Evolutionary conservation across 192 early-diverging fungal species (phyloP).

Genomic region (Coemansia sp.): DNA sequence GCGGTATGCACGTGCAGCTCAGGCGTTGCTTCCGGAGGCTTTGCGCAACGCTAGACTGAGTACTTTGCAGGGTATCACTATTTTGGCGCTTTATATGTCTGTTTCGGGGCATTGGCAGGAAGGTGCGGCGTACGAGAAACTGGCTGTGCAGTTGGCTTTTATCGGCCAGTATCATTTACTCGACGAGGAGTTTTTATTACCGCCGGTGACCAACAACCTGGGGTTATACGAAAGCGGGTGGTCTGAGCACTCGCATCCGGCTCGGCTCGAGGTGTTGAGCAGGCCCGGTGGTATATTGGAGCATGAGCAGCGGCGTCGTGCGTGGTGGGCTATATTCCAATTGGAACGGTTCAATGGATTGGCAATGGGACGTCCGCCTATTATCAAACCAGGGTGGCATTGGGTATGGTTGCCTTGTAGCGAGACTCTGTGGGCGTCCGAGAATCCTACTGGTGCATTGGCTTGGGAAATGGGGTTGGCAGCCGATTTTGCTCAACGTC

Average conservation of each 20-base stretch:
- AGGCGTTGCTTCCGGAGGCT: constrained; percentile 23
- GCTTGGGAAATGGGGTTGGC: constrained; percentile 51
- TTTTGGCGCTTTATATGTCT: constrained; percentile 48
- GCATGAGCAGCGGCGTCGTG: constrained; percentile 48
- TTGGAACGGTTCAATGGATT: constrained; percentile 52
- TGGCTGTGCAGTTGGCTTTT: constrained; percentile 52
- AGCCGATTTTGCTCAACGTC: constrained; percentile 26
- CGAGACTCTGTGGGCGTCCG: constrained; percentile 44
- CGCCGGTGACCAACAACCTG: constrained; percentile 47
- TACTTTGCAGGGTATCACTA: constrained; percentile 40
- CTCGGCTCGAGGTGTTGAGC: constrained; percentile 44
- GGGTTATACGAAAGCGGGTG: constrained; percentile 47
- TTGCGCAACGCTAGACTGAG: constrained; percentile 18
- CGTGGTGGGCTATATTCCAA: constrained; percentile 54
- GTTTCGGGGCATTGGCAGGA: constrained; percentile 51
- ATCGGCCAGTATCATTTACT: constrained; percentile 52
- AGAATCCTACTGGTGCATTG: constrained; percentile 33
- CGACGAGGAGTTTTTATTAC: constrained; percentile 53
- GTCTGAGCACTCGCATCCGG: constrained; percentile 49
- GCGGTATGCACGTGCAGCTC: constrained; percentile 30
- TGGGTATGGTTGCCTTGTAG: constrained; percentile 56
- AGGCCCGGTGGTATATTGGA: constrained; percentile 42
- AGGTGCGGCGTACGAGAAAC: constrained; percentile 45
- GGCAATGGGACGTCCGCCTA: constrained; percentile 53
- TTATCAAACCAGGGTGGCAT: constrained; percentile 56